Evolutionary conservation across 768 basidiomycete genomes (phyloP).

Genomic region (Boletus barrowsii): DNA sequence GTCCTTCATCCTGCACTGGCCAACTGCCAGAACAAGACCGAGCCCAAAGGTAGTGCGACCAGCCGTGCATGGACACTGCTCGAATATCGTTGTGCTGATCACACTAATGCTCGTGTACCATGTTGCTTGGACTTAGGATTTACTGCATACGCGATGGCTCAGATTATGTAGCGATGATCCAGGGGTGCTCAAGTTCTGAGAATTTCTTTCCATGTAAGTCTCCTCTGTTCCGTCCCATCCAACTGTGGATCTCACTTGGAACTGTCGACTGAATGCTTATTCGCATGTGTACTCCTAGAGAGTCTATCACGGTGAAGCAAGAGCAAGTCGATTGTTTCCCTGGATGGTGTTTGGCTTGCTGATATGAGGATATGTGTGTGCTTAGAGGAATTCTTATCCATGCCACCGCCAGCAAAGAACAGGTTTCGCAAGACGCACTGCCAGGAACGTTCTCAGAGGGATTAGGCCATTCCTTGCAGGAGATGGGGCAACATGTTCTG

Average conservation of each 20-base stretch:
- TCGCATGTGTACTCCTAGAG: constrained; percentile 1
- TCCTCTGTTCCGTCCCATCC: not conserved
- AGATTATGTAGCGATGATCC: constrained; percentile 23
- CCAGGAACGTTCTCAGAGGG: not conserved
- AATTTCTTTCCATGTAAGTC: constrained; percentile 29
- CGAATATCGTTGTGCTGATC: too few relatives aligned
- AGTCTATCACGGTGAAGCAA: constrained; percentile 22
- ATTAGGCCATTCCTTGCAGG: not conserved
- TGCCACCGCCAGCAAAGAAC: constrained; percentile 4
- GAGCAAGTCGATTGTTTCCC: constrained; percentile 15
- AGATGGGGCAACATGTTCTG: not conserved
- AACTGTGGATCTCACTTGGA: constrained; percentile 6
- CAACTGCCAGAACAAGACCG: not conserved
- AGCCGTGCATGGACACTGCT: constrained; percentile 1
- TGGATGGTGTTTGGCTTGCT: constrained; percentile 6
- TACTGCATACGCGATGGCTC: constrained; percentile 24
- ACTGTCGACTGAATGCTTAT: too few relatives aligned
- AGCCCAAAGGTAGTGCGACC: constrained; percentile 1
- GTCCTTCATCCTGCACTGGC: constrained; percentile 27
- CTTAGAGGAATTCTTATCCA: constrained; percentile 15
- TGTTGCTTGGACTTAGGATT: constrained; percentile 9
- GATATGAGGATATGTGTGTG: not conserved
- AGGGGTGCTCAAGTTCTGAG: constrained; percentile 20
- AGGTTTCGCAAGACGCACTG: constrained; percentile 2
- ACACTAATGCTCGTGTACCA: too few relatives aligned